Base-by-base conservation (phyloP, 116 monocot genomes). In the Papilionanthe hybrid region DNA sequence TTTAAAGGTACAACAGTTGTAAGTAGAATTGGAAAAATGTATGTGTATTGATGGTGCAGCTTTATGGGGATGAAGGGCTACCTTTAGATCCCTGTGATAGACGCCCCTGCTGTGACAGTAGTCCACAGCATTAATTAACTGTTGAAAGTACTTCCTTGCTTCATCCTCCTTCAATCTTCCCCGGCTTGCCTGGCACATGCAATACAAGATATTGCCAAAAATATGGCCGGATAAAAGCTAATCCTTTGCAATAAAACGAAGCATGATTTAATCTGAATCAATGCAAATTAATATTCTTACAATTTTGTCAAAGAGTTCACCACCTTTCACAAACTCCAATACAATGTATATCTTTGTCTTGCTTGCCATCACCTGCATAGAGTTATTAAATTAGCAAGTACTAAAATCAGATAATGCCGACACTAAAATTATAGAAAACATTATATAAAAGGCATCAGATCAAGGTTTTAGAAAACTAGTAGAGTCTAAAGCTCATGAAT, bases 311-410 rank as follows among this genome's bases (percentile, higher is more conserved):
- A 98, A 98, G 41, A 94, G 86, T 91, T 93, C 98, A 45, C 94
- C 94, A 76, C 93, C 98, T 6, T 90, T 98, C 27, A 97, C 94
- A 78, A 86, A 77, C 84, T 97, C 97, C 85, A 97, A 55, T 42
- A 97, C 92, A 74, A 97, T 88, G 86, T 97, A 97, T 81, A 97
- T 92, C 72, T 89, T 97, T 55, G 92, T 92, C 87, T 97, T 97
- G 91, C 97, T 97, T 49, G 97, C 97, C 97, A 97, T 94, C 47
- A 97, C 97, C 97, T 97, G 72, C 72, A 78, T 32, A 78, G 20
- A 11, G 63, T 29, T 13, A 69, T 19, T 28, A 49, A 17, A 25
- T 28, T 27, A 77, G 41, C 65, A 82, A 47, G 53, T 49, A 44
- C 6, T n/a, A 73, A 17, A 41, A 43, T 1, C 17, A 53, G 9